Percentiles rank a stretch among this genome's conserved stretches.
Evolutionary conservation across 2,329 filamentous ascomycete genomes (phyloP).

Genomic region (Juglanconis oblonga): DNA sequence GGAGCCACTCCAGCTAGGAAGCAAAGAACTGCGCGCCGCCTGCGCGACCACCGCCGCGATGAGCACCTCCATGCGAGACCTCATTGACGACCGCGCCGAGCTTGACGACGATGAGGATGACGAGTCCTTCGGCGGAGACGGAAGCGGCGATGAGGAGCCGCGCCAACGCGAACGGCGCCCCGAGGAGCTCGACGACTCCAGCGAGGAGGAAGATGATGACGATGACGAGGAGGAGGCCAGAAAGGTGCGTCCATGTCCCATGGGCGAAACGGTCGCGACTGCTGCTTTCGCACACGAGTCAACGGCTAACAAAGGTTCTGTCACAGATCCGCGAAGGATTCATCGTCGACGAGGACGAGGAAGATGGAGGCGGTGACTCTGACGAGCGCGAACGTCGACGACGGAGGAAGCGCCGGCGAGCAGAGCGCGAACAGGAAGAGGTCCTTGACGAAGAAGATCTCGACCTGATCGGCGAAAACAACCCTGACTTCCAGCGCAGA

Average conservation of each 20-base stretch:
- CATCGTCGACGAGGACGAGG: slow-evolving; percentile 89
- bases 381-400: slow-evolving; percentile 57
- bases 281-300: not conserved
- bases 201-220: slow-evolving; percentile 88
- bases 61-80: slow-evolving; percentile 65
- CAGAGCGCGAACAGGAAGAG: slow-evolving; percentile 79
- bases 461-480: slow-evolving; percentile 85
- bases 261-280: not conserved
- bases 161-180: slow-evolving; percentile 41
- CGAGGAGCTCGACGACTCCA: slow-evolving; percentile 72
- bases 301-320: slow-evolving; percentile 1
- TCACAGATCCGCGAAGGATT: slow-evolving; percentile 84
- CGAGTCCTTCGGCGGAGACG: slow-evolving; percentile 76
- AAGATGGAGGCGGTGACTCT: slow-evolving; percentile 61
- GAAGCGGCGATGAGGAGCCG: slow-evolving; percentile 70
- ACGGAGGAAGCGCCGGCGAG: slow-evolving; percentile 71
- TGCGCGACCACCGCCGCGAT: slow-evolving; percentile 41
- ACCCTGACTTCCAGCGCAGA: slow-evolving; percentile 66
- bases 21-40: slow-evolving; percentile 5
- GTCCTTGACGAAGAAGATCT: slow-evolving; percentile 94
- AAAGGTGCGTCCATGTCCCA: slow-evolving; percentile 50
- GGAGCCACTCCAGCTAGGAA: not conserved
- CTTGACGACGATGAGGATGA: slow-evolving; percentile 84
- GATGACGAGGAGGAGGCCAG: slow-evolving; percentile 84
- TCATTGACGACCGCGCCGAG: slow-evolving; percentile 83